Base-by-base conservation (phyloP, 1,139 yeast species). In the Candida mesenterica region DNA sequence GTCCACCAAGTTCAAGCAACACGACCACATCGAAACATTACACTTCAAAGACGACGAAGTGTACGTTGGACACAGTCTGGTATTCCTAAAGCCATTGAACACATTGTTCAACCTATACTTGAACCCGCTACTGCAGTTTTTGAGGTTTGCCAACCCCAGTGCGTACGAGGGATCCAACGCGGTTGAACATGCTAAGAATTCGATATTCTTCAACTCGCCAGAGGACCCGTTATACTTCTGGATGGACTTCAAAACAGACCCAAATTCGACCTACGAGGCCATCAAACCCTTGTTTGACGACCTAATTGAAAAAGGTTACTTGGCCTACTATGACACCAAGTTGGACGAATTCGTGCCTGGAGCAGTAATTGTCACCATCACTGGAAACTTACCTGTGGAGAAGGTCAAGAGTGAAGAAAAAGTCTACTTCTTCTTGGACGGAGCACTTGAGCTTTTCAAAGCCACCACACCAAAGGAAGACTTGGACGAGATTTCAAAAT, bases 41-140 rank as follows among this genome's bases (percentile, higher is more conserved):
- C 34, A 41, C 17, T 59, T 68, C 50, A 24, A 56, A 44, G 49
- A 56, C 5, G 55, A 61, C 20, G 67, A 65, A 13, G 59, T 83
- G n/a, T 81, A 71, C 35, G 88, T 83, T 30, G 90, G 90, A 2
- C 92, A 84, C 52, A 78, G 75, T 43, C 63, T 63, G 40, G 64
- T 62, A 4, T 72, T 68, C 36, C 59, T 83, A 38, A 58, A 64
- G 33, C 52, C 65, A 5, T 48, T 61, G 17, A 61, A 65, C 32
- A 79, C 82, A 0, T 54, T 84, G 29, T 61, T 65, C 28, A 49
- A 59, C 18, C 52, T 82, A 42, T 84, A 84, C 48, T 60, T 82
- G 40, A 66, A 72, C 34, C 82, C 82, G 3, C 46, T 84, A 10
- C 62, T 52, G 40, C 53, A 62, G 5, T 60, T 82, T 42, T 55